Base-by-base conservation (phyloP, 139 green algal genomes). In the Medakamo hakoo region DNA sequence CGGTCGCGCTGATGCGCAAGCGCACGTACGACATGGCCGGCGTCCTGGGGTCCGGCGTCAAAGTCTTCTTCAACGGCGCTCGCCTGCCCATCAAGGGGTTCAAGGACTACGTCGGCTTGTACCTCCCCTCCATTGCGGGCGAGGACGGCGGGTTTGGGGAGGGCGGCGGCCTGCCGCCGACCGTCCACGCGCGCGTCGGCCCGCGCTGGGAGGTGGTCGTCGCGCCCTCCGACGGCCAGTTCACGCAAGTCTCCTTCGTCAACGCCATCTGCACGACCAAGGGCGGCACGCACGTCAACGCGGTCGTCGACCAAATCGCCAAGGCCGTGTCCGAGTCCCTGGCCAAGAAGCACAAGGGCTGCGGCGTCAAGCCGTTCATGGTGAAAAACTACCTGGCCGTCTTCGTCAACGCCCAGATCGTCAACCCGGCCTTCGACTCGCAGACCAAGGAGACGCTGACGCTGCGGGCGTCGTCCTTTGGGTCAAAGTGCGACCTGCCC, bases 401-500 rank as follows among this genome's bases (percentile, higher is more conserved):
- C 9, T 99, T 99, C 68, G 73, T 98, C 68, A 99, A 98, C 74
- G 84, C 80, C 66, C 73, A 90, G 63, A 88, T 99, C 27, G 90
- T 95, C 66, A 99, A 99, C 72, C 93, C 93, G 5, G 86, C 93
- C 4, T 99, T 99, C 67, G 93, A 99, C 75, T 96, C 86, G 1
- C 91, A 97, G 87, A 98, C 92, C 27, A 99, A 99, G 70, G 93
- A 99, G 72, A 96, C 81, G 21, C 76, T 99, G 30, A 98, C 89
- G 1, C 84, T 91, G 25, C 80, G 85, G 27, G 68, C 83, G 4
- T 78, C 67, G 61, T 79, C 70, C 69, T 98, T 99, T 85, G 93
- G 93, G 16, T 95, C 87, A 68, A 94, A 93, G 74, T 96, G 85
- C 66, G 80, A 92, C 64, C 71, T 98, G 62, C 66, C 80, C 0